phyloP scores from a whole-genome alignment of 805 yeast genomes.

The Suhomyces xylopsoci region DNA sequence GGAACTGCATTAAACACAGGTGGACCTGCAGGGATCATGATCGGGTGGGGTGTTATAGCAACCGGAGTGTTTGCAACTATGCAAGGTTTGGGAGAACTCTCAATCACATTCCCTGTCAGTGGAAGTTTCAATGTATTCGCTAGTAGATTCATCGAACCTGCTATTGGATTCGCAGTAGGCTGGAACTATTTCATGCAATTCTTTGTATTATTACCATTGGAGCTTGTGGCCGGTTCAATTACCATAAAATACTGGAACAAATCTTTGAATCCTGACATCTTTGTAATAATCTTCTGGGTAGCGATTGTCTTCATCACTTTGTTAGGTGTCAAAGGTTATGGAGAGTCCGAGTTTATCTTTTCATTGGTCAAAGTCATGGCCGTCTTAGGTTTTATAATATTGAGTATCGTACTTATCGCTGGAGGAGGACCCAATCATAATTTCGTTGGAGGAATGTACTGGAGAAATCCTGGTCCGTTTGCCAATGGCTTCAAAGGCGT shows the following conservation, averaged over 20 bases:
- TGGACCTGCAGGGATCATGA: slow-evolving; percentile 30
- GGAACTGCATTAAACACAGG: slow-evolving; percentile 40
- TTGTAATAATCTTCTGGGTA: slow-evolving; percentile 54
- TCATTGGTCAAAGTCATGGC: slow-evolving; percentile 48
- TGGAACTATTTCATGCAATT: slow-evolving; percentile 55
- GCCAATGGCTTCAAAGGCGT: slow-evolving; percentile 45
- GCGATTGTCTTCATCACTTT: slow-evolving; percentile 47
- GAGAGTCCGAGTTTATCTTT: slow-evolving; percentile 55
- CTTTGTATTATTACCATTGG: slow-evolving; percentile 56
- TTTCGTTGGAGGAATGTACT: slow-evolving; percentile 49
- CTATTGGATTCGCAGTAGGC: slow-evolving; percentile 55
- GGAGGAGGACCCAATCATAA: slow-evolving; percentile 53
- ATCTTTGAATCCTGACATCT: slow-evolving; percentile 52
- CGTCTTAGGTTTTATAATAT: slow-evolving; percentile 46
- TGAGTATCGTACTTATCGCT: slow-evolving; percentile 44
- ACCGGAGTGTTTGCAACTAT: slow-evolving; percentile 23
- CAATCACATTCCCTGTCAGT: slow-evolving; percentile 51
- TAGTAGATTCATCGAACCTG: slow-evolving; percentile 54
- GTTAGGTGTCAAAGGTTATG: slow-evolving; percentile 53
- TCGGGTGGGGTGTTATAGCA: slow-evolving; percentile 26
- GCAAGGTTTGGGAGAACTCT: slow-evolving; percentile 49
- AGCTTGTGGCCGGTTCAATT: slow-evolving; percentile 59
- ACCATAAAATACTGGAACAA: slow-evolving; percentile 56
- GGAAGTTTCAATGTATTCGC: slow-evolving; percentile 52
- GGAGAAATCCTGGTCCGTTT: slow-evolving; percentile 55